Evolutionary conservation across 2,329 filamentous ascomycete species (phyloP).

Genomic region (Knoxdaviesia proteae): DNA sequence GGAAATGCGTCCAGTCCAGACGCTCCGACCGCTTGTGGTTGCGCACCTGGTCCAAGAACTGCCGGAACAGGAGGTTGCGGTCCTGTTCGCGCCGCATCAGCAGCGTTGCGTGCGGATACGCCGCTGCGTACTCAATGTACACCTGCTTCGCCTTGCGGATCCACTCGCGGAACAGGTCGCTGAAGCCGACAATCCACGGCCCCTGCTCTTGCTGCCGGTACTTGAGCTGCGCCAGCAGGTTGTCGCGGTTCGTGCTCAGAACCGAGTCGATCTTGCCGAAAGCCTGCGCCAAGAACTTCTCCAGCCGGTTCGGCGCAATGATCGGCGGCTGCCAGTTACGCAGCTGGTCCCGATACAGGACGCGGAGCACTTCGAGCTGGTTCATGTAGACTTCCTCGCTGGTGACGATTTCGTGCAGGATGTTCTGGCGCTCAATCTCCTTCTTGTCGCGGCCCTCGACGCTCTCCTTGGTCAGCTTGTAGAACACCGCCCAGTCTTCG

Average conservation of each 20-base stretch:
- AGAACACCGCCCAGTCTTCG: constrained; percentile 79
- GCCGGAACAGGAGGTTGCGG: constrained; percentile 65
- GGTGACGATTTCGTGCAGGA: constrained; percentile 84
- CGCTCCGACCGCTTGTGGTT: constrained; percentile 62
- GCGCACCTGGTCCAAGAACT: constrained; percentile 65
- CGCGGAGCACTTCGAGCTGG: constrained; percentile 66
- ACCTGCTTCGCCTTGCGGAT: constrained; percentile 77
- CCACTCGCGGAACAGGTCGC: constrained; percentile 96
- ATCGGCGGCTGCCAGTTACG: constrained; percentile 54
- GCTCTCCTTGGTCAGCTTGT: constrained; percentile 60
- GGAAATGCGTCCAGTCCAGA: constrained; percentile 81
- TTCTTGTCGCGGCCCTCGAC: constrained; percentile 55
- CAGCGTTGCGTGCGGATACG: constrained; percentile 68
- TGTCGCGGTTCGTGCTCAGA: constrained; percentile 78
- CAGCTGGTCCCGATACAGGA: constrained; percentile 71
- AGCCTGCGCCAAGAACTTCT: constrained; percentile 63
- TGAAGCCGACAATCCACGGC: constrained; percentile 83
- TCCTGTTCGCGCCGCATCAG: constrained; percentile 68
- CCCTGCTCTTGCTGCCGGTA: constrained; percentile 95
- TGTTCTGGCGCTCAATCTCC: constrained; percentile 83
- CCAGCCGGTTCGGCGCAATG: constrained; percentile 55
- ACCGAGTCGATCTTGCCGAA: constrained; percentile 85
- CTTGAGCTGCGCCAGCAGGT: constrained; percentile 79
- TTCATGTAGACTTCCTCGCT: constrained; percentile 83
- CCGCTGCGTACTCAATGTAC: constrained; percentile 81